Evolutionary conservation across 1,284 basidiomycete species (phyloP), one percentile per base, ranked within the genome.

Genomic region (Irpex sp.): DNA sequence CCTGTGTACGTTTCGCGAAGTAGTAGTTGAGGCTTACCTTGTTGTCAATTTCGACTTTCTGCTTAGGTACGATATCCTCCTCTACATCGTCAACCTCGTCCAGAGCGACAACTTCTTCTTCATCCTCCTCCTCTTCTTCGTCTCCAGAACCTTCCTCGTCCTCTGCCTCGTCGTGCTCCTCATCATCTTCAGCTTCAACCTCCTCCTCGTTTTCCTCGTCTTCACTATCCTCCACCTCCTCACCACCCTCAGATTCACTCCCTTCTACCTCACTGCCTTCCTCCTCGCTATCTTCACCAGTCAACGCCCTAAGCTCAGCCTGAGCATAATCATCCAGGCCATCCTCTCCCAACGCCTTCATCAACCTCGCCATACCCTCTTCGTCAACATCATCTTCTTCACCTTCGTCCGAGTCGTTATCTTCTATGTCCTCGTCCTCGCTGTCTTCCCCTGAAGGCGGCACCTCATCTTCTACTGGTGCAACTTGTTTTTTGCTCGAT

Each of bases 11-110:
- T 62, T 58, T 55, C 60, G 34, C 8, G 34, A 17, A 62, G 56
- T 19, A 70, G 40, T 26, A 36, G 15, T 51, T 61, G n/a, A 58
- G 4, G 75, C 85, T 58, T 62, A 92, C 93, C 73, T 85, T 85
- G 77, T 96, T 92, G 80, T 96, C 87, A 60, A 92, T 85, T 68
- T 90, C 88, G 61, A 94, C 80, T 81, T 94, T 95, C 79, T 91
- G 91, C 67, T 81, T 81, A 7, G 91, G 92, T 34, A 93, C 83
- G 1, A 81, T 84, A 70, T 95, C 93, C 64, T 92, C 89, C 66
- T 94, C 91, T 8, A 93, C 81, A 3, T 82, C 84, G 13, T 88
- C 89, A 55, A 71, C 63, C 38, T 93, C 89, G 70, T 94, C 93
- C 3, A 94, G 75, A 0, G 85, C 82, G 17, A 93, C 75, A 4